Evolutionary conservation across 257 asterid species (phyloP), one percentile per base, ranked within the genome.

Genomic region (Scutellaria minor): DNA sequence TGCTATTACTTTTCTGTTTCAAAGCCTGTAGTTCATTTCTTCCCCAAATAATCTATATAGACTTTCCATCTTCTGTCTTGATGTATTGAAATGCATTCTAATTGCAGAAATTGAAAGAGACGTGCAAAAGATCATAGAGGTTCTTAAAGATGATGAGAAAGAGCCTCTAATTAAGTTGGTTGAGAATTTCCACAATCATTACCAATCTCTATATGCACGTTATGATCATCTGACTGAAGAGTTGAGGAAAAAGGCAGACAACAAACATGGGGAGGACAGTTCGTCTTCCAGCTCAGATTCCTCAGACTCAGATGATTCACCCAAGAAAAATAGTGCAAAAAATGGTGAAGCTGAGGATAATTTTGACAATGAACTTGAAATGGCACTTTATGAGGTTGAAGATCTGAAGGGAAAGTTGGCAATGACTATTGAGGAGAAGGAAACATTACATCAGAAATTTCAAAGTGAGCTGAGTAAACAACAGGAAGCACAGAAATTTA

Each of bases 221-320:
- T 95, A 92, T 37, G 97, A 85, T 82, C 84, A 88, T 85, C 94
- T 92, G 61, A 90, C 92, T 3, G 92, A 87, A 65, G 90, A 84
- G 77, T 63, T 95, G 85, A 78, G 80, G 64, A 87, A 86, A 58
- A 77, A 84, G 55, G 92, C 82, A 24, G 74, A 80, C 37, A 82
- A 79, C 10, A 84, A 86, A 64, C 75, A 58, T 14, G 89, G 75
- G 50, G 75, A 79, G 11, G 89, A 76, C 14, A 46, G 79, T 83
- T 86, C 96, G 41, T 88, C 87, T 15, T 92, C 95, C 83, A 83
- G 89, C 79, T 90, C 99, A 6, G 90, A 81, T 79, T 87, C 97
- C 74, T 85, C 92, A n/a, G 97, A 90, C 75, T 90, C 95, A 1
- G 96, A 92, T 39, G 66, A 68, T 66, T 79, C 89, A 27, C 77